A percentile compares a stretch with the other conserved stretches of the same genome.
phyloP scores from a whole-genome alignment of 768 basidiomycete genomes.

The Lentinula lateritia region DNA sequence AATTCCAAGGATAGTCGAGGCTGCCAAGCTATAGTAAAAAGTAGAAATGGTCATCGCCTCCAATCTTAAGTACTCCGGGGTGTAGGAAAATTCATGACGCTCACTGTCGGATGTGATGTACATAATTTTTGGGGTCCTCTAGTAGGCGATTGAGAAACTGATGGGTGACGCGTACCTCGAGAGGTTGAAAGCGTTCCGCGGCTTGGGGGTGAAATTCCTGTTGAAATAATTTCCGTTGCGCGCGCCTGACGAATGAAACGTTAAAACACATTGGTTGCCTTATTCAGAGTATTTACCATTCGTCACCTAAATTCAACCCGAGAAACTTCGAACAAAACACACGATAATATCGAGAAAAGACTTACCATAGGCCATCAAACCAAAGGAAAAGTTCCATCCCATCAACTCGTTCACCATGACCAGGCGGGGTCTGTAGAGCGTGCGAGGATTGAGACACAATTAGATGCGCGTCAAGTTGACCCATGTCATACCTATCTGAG shows the following conservation, averaged over 20 bases:
- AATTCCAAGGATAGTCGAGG: constrained; percentile 15
- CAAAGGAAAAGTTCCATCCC: constrained; percentile 16
- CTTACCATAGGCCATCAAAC: constrained; percentile 16
- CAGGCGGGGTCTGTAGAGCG: constrained; percentile 5
- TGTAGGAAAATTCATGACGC: neutral
- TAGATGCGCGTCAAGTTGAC: neutral
- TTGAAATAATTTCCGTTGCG: constrained; percentile 18
- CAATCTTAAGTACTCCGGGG: too few species aligned
- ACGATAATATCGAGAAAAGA: neutral
- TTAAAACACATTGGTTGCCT: neutral
- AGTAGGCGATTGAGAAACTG: constrained; percentile 18
- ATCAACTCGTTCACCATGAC: constrained; percentile 15
- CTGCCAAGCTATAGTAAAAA: constrained; percentile 17
- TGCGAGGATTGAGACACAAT: neutral
- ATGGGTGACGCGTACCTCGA: constrained; percentile 16
- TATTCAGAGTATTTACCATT: constrained; percentile 8
- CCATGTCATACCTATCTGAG: constrained; percentile 24
- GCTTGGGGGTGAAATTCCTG: constrained; percentile 16
- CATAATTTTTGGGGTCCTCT: constrained; percentile 12
- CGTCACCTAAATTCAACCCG: constrained; percentile 7
- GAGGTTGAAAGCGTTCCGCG: constrained; percentile 14
- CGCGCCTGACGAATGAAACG: constrained; percentile 13
- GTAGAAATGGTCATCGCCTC: too few species aligned
- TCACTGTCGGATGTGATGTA: constrained; percentile 12
- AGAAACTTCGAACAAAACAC: neutral